These are phyloP conservation scores for Crucihimalaya himalaica DNA, from an alignment of 345 rosid species.

Conservation along the genomic window DNA sequence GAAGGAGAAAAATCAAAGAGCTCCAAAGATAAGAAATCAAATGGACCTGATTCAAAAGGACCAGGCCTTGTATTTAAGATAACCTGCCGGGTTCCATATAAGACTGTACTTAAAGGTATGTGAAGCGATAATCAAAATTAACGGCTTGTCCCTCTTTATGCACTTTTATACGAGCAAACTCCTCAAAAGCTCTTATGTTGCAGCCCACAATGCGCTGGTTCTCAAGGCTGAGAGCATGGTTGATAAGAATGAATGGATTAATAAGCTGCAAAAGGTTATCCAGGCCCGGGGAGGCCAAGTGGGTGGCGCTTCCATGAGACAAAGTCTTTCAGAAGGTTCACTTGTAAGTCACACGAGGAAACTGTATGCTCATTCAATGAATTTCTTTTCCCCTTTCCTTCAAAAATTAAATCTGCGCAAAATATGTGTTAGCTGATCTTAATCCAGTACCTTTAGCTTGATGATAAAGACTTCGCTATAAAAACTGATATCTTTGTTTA, in stretches of 20 bases:
- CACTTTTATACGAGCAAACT: conserved; percentile 8
- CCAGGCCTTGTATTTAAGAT: conserved; percentile 78
- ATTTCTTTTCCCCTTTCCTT: background rate
- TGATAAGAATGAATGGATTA: conserved; percentile 89
- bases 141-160: conserved; percentile 3
- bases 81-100: conserved; percentile 86
- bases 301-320: conserved; percentile 61
- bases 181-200: conserved; percentile 25
- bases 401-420: too few relatives aligned
- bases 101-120: conserved; percentile 82
- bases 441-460: conserved; percentile 12
- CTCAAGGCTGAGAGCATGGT: conserved; percentile 87
- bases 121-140: background rate
- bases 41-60: conserved; percentile 76
- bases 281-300: conserved; percentile 71
- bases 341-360: conserved; percentile 59
- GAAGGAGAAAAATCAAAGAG: conserved; percentile 73
- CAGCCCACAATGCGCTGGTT: conserved; percentile 82
- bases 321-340: conserved; percentile 93
- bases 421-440: background rate
- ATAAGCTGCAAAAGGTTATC: conserved; percentile 66
- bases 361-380: background rate
- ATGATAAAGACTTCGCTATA: background rate
- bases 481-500: conserved; percentile 11
- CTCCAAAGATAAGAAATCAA: conserved; percentile 80